Conservation (phyloP, 192 early-diverging fungal species). For the Paraglomus occultum region DNA sequence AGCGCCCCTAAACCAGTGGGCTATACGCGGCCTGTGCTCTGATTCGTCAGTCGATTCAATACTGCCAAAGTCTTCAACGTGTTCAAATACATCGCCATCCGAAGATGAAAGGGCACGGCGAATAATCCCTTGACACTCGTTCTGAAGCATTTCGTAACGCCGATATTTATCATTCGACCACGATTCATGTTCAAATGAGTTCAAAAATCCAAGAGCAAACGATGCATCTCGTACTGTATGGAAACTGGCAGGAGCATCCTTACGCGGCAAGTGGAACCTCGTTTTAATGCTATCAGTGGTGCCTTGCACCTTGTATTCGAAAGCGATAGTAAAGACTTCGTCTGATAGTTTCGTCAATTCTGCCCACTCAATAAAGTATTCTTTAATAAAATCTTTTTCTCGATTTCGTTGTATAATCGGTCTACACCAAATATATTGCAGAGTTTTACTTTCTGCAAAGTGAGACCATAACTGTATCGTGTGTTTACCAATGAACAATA, state of each 20-base stretch:
- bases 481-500: constrained; percentile 16
- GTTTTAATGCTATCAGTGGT: no score
- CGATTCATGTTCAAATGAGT: not conserved
- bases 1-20: no score
- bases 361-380: no score
- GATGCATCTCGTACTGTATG: not conserved
- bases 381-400: not conserved
- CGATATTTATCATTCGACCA: no score
- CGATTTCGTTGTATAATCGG: constrained; percentile 9
- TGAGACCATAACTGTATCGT: constrained; percentile 14
- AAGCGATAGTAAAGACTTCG: no score
- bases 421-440: constrained; percentile 18
- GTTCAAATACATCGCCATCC: no score
- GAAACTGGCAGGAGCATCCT: not conserved
- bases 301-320: no score
- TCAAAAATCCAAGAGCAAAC: not conserved
- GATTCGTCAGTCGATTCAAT: no score
- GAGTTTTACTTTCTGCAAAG: no score
- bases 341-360: no score
- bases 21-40: no score
- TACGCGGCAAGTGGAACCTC: not conserved
- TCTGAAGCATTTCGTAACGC: not conserved
- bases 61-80: no score
- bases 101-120: not conserved
- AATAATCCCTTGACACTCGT: not conserved